Base-by-base conservation (phyloP, 164 flowering plant species). In the Protea cynaroides region DNA sequence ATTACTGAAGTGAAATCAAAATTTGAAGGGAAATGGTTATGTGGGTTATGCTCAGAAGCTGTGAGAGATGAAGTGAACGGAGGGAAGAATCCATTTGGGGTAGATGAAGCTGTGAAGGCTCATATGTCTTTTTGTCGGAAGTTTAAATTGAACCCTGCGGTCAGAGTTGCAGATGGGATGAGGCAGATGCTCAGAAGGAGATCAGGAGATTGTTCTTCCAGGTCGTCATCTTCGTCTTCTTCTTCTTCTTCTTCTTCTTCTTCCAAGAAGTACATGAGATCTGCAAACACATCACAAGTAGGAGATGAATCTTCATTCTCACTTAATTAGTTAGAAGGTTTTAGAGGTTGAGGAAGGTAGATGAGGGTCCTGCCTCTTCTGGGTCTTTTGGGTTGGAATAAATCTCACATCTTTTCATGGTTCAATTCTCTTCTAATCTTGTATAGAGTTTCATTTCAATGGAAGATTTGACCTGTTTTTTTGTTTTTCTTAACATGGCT, bases 21-120 rank as follows among this genome's bases (percentile, higher is more conserved):
- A 38, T 93, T 93, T 55, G 84, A 80, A 2, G 98, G 89, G 24
- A 88, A 88, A 80, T 93, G 96, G 96, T 81, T 93, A 11, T 93
- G 98, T 72, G 97, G 98, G 54, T 65, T 90, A 63, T 93, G 98
- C 73, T 87, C 97, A 19, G 94, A 86, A 63, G 98, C 98, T 0
- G 97, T 90, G 0, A 78, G 82, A 64, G 94, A 93, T 67, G 98
- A 93, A 65, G 80, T 80, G 0, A 74, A 56, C 23, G 78, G 83
- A 67, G 79, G 80, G 8, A 78, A 73, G 52, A 73, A 71, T 62
- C 73, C 64, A 40, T 66, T 38, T 34, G 76, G 65, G 4, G 61
- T 87, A 65, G 90, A 84, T 51, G 89, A 87, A 56, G 92, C 97
- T n/a, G 70, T 90, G 62, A 80, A 67, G 49, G 84, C 87, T 71